Conservation (phyloP, 352 stramenopile species). For the Poterioochromonas sp. region DNA sequence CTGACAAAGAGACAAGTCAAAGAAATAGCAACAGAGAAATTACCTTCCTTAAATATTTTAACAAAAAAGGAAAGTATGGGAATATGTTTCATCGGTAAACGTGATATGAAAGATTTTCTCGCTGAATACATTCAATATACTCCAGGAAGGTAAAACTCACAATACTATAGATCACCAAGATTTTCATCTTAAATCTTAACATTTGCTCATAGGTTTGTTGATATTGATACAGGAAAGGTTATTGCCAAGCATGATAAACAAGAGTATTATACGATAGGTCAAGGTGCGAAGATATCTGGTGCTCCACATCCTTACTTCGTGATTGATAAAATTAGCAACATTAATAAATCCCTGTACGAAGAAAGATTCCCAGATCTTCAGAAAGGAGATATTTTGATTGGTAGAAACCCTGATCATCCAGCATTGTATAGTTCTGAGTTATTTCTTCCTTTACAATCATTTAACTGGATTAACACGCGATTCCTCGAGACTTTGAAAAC, state of each 20-base stretch:
- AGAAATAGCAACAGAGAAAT: conserved; percentile 61
- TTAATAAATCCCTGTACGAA: conserved; percentile 49
- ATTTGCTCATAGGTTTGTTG: conserved; percentile 2
- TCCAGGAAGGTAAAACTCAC: conserved; percentile 64
- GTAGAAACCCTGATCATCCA: conserved; percentile 72
- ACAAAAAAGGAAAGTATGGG: conserved; percentile 88
- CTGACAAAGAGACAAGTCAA: conserved; percentile 81
- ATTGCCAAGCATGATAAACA: conserved; percentile 66
- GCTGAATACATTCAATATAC: conserved; percentile 71
- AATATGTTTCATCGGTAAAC: conserved; percentile 97
- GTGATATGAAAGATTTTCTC: conserved; percentile 79
- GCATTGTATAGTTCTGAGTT: conserved; percentile 74
- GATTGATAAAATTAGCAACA: background rate
- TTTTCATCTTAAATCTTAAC: background rate
- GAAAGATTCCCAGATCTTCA: conserved; percentile 59
- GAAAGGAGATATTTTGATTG: conserved; percentile 68
- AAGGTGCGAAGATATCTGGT: conserved; percentile 76
- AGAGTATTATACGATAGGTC: conserved; percentile 80
- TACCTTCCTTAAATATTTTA: conserved; percentile 65
- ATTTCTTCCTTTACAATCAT: conserved; percentile 56
- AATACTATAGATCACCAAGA: conserved; percentile 49
- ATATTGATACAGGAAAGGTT: conserved; percentile 52
- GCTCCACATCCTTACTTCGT: background rate
- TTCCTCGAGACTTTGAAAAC: conserved; percentile 46
- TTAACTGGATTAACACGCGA: conserved; percentile 77